phyloP scores from a whole-genome alignment of 805 yeast genomes.

The Candida verbasci region DNA sequence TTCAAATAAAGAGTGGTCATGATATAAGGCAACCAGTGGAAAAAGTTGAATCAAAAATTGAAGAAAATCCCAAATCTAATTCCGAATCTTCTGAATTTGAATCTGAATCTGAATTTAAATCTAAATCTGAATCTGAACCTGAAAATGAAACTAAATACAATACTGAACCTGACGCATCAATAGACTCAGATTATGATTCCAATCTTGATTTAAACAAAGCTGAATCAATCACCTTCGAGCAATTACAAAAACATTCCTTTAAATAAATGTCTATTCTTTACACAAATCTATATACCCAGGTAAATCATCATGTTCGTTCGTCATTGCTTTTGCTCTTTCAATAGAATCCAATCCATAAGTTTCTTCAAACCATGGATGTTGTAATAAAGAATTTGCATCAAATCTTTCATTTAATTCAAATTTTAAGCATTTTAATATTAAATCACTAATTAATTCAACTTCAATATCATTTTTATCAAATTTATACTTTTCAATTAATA shows the following conservation, averaged over 20 bases:
- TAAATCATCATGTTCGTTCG: constrained; percentile 21
- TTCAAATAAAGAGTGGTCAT: constrained; percentile 41
- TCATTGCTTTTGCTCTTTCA: constrained; percentile 14
- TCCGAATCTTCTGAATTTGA: too few relatives aligned
- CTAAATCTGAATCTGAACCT: not conserved
- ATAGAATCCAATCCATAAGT: constrained; percentile 4
- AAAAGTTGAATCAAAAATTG: not conserved
- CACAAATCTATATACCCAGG: constrained; percentile 24
- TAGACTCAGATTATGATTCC: constrained; percentile 23
- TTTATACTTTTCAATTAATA: constrained; percentile 46
- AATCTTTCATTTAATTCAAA: constrained; percentile 46
- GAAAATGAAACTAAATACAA: not conserved
- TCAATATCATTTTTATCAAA: constrained; percentile 29
- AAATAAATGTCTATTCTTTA: constrained; percentile 3
- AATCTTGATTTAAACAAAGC: constrained; percentile 19
- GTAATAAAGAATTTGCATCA: constrained; percentile 51
- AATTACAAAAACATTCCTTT: constrained; percentile 9
- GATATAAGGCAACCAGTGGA: constrained; percentile 14
- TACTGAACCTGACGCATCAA: constrained; percentile 11
- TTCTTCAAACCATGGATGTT: constrained; percentile 47
- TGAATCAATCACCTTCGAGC: constrained; percentile 11
- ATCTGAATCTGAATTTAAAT: too few relatives aligned
- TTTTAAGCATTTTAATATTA: constrained; percentile 47
- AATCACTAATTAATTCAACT: constrained; percentile 39
- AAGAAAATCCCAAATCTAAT: too few relatives aligned